A percentile compares a stretch with the other conserved stretches of the same genome.
These are phyloP conservation scores for Triticum aestivum DNA, from an alignment of 176 grass and related monocot species.

Conservation along the genomic window IWGSC_CS_RefSeq_v2.1 NC_057800.1:25572569-25573068, in stretches of 20 bases:
- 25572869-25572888: background rate
- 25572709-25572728: too few relatives aligned
- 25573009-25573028: background rate
- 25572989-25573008: background rate
- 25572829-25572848: background rate
- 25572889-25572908: background rate
- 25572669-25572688: too few relatives aligned
- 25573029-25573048: background rate
- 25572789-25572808: slow-evolving; percentile 43
- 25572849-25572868: background rate
- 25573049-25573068: background rate
- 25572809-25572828: slow-evolving; percentile 8
- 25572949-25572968: background rate
- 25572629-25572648: too few relatives aligned
- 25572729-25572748: too few relatives aligned
- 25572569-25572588: too few relatives aligned
- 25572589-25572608: too few relatives aligned
- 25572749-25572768: too few relatives aligned
- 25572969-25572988: background rate
- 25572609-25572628: too few relatives aligned
- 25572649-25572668: too few relatives aligned
- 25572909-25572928: background rate
- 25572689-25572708: too few relatives aligned
- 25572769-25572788: background rate
- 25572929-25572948: background rate